Evolutionary conservation across 306 rosid genomes (phyloP), one percentile per base, ranked within the genome.

Genomic region (Cajanus cajan): DNA sequence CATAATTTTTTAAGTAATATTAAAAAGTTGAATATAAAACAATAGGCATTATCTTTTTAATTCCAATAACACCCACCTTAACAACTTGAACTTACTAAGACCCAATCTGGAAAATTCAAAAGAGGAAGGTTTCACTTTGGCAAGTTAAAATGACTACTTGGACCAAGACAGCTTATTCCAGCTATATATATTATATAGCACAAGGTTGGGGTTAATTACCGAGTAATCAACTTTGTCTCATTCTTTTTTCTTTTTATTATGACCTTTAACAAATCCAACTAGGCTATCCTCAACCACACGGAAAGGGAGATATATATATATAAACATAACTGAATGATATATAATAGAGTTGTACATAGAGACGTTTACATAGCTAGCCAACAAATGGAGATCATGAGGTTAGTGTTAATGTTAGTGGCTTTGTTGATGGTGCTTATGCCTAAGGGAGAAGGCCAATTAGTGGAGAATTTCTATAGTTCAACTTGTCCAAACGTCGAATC

Each of bases 401-500:
- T 22, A 22, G 70, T 71, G 1, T 10, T 87, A 33, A 44, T 78
- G 74, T 10, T 87, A 22, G 44, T 78, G 76, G 13, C 63, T 67
- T 1, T 84, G 79, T 34, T 82, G 4, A 39, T 84, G 74, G 73
- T 70, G 10, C 31, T 82, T 31, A 34, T 82, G 34, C 55, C 31
- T 11, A 78, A 40, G 24, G 86, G 79, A 50, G 86, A 85, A 68
- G 89, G 89, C 0, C 88, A 83, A 69, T 50, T 95, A 33, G 82
- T 28, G 4, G 89, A 88, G 57, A 90, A 87, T 69, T 92, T 92
- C 81, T 95, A 92, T 24, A 8, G 58, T 8, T 78, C 77, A 4
- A 87, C 57, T 9, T 95, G 98, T 80, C 92, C 96, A 40, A 91
- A 86, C 67, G 87, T 95, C 0, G 98, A 95, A 64, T 31, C 57